Percentiles rank a stretch among this genome's conserved stretches.
phyloP scores from a whole-genome alignment of 352 stramenopile genomes.

The Globisporangium camurandrum region DNA sequence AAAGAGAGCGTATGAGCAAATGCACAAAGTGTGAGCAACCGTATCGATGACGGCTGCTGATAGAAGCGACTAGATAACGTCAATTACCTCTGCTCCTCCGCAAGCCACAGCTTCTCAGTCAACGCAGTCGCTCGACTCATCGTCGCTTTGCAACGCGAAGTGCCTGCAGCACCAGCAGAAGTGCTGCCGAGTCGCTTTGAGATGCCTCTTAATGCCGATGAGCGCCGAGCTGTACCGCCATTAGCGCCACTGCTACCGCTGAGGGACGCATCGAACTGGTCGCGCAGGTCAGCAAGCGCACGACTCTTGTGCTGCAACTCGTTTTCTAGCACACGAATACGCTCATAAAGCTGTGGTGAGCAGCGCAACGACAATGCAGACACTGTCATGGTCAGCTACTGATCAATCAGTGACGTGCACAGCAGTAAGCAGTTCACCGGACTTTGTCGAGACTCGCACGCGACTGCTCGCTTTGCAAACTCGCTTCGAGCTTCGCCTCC shows the following conservation, averaged over 20 bases:
- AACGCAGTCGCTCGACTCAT: constrained; percentile 20
- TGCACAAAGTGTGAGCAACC: neutral
- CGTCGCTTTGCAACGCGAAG: constrained; percentile 1
- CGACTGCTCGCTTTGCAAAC: constrained; percentile 14
- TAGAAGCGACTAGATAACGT: neutral
- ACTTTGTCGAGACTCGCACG: constrained; percentile 7
- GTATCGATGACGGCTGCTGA: neutral
- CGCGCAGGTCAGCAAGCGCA: constrained; percentile 22
- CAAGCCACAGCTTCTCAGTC: constrained; percentile 24
- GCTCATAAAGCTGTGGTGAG: constrained; percentile 24
- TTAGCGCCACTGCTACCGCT: neutral
- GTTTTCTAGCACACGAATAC: constrained; percentile 32
- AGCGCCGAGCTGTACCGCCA: constrained; percentile 7
- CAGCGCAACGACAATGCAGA: no score
- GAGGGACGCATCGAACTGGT: constrained; percentile 24
- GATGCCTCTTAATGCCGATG: no score
- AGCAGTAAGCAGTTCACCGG: constrained; percentile 7
- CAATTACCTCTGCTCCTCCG: constrained; percentile 29
- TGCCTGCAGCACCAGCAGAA: no score
- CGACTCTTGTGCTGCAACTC: constrained; percentile 31
- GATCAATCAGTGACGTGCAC: no score
- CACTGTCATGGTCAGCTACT: no score
- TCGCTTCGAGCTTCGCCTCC: constrained; percentile 36
- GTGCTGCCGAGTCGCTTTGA: no score
- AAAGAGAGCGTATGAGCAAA: constrained; percentile 1